Evolutionary conservation across 345 rosid species (phyloP).

Genomic region (Citrus maxima): DNA sequence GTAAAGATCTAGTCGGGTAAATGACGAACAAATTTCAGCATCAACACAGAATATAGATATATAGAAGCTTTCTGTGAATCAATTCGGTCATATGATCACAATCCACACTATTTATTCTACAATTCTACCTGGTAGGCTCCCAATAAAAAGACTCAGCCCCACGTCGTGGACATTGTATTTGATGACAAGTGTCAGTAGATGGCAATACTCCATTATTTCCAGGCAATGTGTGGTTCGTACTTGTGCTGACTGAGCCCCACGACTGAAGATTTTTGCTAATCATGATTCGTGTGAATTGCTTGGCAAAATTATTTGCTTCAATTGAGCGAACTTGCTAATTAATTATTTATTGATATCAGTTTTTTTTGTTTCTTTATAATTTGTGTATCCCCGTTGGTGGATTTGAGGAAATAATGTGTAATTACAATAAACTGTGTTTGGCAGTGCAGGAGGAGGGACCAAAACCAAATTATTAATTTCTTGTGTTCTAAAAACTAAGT

Average conservation of each 20-base stretch:
- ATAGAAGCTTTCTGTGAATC: too few relatives aligned
- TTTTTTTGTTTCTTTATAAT: neutral
- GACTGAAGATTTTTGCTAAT: neutral
- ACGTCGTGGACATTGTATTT: too few relatives aligned
- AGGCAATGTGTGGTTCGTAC: neutral
- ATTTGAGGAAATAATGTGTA: too few relatives aligned
- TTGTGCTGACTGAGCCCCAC: constrained; percentile 21
- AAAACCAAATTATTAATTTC: neutral
- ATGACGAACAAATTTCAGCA: too few relatives aligned
- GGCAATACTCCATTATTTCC: too few relatives aligned
- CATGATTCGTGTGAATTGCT: neutral
- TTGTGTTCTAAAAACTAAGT: neutral
- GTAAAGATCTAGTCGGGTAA: too few relatives aligned
- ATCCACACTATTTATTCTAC: too few relatives aligned
- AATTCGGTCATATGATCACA: too few relatives aligned
- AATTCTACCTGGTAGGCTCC: too few relatives aligned
- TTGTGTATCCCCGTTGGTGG: neutral
- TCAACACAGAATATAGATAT: too few relatives aligned
- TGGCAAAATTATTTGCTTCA: neutral
- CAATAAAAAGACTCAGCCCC: too few relatives aligned
- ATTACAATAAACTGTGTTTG: neutral
- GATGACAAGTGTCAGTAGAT: too few relatives aligned
- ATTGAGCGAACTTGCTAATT: neutral
- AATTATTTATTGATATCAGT: neutral
- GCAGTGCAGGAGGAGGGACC: neutral